Conservation (phyloP, 345 rosid species). For the Mercurialis annua region DNA sequence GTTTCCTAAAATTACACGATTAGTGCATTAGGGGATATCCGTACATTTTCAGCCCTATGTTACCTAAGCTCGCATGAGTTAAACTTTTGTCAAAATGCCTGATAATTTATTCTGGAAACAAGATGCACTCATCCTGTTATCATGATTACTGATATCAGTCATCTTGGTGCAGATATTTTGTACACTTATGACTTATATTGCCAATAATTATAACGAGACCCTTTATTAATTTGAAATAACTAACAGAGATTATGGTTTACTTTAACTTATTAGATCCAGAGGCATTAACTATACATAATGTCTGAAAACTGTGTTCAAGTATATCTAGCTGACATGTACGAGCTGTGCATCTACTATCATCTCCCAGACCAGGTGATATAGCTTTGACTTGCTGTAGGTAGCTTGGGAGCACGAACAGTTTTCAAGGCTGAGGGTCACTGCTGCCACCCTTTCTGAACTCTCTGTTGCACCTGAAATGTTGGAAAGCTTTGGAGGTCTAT, state of each 20-base stretch:
- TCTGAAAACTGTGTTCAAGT: background rate
- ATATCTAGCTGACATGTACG: constrained; percentile 3
- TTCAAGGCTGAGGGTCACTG: constrained; percentile 90
- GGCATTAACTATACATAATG: too few relatives aligned
- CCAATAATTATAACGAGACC: background rate
- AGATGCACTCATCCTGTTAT: constrained; percentile 1
- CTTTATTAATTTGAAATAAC: background rate
- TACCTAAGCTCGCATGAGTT: background rate
- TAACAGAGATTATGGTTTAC: background rate
- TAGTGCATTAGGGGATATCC: background rate
- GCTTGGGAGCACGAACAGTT: constrained; percentile 99
- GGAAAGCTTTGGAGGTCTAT: constrained; percentile 71
- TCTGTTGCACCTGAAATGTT: constrained; percentile 71
- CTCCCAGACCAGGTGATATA: constrained; percentile 33
- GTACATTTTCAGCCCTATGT: background rate
- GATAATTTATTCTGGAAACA: constrained; percentile 6
- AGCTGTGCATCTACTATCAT: constrained; percentile 4
- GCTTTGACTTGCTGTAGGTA: constrained; percentile 58
- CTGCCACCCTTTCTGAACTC: constrained; percentile 86
- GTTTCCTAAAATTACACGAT: background rate
- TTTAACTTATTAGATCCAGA: too few relatives aligned
- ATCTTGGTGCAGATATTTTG: background rate
- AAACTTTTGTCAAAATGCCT: background rate
- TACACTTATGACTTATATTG: background rate
- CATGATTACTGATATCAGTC: background rate